phyloP scores from a whole-genome alignment of 1,139 yeast species.

The Lodderomyces pseudojiufengensis region DNA sequence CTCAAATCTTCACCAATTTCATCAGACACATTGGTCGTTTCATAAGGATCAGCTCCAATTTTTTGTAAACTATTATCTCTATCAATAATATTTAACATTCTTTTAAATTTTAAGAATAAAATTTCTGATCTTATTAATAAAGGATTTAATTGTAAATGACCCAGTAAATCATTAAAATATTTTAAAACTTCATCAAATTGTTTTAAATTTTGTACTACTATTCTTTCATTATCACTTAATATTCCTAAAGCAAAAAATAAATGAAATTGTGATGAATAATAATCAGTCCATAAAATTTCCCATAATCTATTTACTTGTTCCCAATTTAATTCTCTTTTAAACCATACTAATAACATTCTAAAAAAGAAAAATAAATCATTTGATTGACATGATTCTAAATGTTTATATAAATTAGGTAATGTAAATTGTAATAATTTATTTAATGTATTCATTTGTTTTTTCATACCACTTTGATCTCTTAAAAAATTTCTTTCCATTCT shows the following conservation, averaged over 20 bases:
- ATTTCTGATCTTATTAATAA: slow-evolving; percentile 77
- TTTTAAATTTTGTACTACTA: slow-evolving; percentile 66
- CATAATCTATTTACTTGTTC: slow-evolving; percentile 74
- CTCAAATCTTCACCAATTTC: slow-evolving; percentile 49
- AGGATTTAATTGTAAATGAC: slow-evolving; percentile 69
- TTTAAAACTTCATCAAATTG: slow-evolving; percentile 89
- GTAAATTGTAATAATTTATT: slow-evolving; percentile 83
- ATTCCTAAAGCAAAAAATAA: slow-evolving; percentile 83
- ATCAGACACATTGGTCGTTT: slow-evolving; percentile 7
- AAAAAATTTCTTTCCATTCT: slow-evolving; percentile 93
- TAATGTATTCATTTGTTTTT: slow-evolving; percentile 76
- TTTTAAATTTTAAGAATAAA: slow-evolving; percentile 71
- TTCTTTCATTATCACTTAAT: slow-evolving; percentile 78
- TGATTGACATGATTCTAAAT: slow-evolving; percentile 82
- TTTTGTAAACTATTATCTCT: slow-evolving; percentile 40
- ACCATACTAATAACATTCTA: slow-evolving; percentile 94
- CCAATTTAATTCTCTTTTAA: slow-evolving; percentile 85
- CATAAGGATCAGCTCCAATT: slow-evolving; percentile 15
- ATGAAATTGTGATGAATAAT: slow-evolving; percentile 79
- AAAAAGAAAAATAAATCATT: slow-evolving; percentile 89
- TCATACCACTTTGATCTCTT: slow-evolving; percentile 90
- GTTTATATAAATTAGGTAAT: slow-evolving; percentile 80
- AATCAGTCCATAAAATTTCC: slow-evolving; percentile 93
- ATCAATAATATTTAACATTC: slow-evolving; percentile 76
- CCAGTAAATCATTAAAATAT: slow-evolving; percentile 86